Conservation (phyloP, 2,329 filamentous ascomycete genomes). For the Diaporthe citrichinensis region DNA sequence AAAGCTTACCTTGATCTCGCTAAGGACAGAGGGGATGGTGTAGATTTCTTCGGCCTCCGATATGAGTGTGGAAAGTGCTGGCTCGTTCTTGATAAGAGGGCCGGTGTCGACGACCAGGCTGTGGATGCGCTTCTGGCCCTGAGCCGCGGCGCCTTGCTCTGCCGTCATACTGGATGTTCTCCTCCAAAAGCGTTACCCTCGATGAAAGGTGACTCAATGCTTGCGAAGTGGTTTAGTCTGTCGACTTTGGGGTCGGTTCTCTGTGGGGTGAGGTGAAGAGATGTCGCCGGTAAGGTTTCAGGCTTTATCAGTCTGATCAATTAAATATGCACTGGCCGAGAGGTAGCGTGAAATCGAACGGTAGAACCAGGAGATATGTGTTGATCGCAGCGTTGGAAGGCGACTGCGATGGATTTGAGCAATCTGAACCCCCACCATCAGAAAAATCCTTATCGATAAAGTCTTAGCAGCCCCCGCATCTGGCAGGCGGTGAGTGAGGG, state of each 20-base stretch:
- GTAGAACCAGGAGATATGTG: neutral
- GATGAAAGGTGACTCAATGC: neutral
- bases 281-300: neutral
- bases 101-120: constrained; percentile 91
- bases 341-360: too few relatives aligned
- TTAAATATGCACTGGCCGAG: neutral
- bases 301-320: rapidly evolving
- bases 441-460: constrained; percentile 29
- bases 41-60: constrained; percentile 82
- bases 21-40: constrained; percentile 87
- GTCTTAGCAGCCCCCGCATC: neutral
- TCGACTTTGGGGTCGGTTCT: neutral
- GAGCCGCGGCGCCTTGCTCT: constrained; percentile 13
- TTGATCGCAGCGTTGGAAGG: neutral
- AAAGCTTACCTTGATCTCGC: constrained; percentile 80
- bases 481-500: neutral
- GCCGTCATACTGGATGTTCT: neutral
- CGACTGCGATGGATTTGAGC: constrained; percentile 15
- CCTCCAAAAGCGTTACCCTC: neutral
- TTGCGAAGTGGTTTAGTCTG: neutral
- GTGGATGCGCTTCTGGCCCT: constrained; percentile 76
- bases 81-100: constrained; percentile 93
- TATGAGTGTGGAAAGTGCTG: constrained; percentile 85
- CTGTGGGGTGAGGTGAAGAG: neutral
- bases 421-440: constrained; percentile 11